These are phyloP conservation scores for Megacollybia marginata DNA, from an alignment of 768 basidiomycete species.

Conservation along the genomic window DNA sequence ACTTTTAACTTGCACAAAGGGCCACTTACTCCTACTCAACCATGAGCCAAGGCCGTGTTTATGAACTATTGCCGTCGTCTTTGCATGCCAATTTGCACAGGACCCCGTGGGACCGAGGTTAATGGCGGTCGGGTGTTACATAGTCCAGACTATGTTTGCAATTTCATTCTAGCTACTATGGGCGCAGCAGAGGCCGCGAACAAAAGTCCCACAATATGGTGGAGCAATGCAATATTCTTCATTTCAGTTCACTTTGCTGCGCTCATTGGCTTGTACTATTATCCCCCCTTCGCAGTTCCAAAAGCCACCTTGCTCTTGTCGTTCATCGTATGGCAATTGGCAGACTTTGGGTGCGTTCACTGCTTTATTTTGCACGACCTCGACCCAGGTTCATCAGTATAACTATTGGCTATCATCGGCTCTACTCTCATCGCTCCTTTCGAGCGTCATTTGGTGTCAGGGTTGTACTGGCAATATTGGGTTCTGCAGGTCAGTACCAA, in stretches of 20 bases:
- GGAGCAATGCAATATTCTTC: slow-evolving; percentile 56
- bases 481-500: slow-evolving; percentile 32
- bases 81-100: neutral
- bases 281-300: slow-evolving; percentile 38
- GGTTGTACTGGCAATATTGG: slow-evolving; percentile 53
- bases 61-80: too few species aligned
- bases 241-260: slow-evolving; percentile 50
- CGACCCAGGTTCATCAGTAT: slow-evolving; percentile 32
- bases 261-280: slow-evolving; percentile 38
- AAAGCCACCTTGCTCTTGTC: slow-evolving; percentile 42
- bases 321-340: slow-evolving; percentile 59
- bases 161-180: neutral
- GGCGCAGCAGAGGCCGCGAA: neutral
- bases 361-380: neutral
- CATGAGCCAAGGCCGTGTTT: too few species aligned
- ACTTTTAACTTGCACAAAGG: too few species aligned
- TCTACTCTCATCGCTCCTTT: slow-evolving; percentile 74
- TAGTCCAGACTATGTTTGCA: too few species aligned
- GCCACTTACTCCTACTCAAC: too few species aligned
- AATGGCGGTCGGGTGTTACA: neutral
- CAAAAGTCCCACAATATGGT: slow-evolving; percentile 41
- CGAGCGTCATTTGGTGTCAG: slow-evolving; percentile 49
- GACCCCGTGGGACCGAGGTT: neutral
- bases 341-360: slow-evolving; percentile 54
- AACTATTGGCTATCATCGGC: slow-evolving; percentile 69